A percentile compares a stretch with the other conserved stretches of the same genome.
phyloP scores from a whole-genome alignment of 2,329 filamentous ascomycete genomes.

The Aspergillus persii region DNA sequence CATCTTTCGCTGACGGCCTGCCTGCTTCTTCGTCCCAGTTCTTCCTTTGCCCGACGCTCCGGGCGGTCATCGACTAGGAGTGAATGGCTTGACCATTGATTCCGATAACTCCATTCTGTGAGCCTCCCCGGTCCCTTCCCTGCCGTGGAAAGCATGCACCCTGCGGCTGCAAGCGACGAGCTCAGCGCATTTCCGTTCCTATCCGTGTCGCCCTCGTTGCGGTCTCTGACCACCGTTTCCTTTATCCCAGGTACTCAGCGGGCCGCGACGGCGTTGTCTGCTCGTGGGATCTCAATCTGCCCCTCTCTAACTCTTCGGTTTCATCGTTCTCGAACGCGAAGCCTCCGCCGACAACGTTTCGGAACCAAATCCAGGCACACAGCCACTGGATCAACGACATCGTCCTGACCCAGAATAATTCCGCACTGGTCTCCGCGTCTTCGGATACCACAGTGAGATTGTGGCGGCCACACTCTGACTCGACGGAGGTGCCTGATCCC shows the following conservation, averaged over 20 bases:
- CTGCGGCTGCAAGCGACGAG: background rate
- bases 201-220: constrained; percentile 5
- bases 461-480: constrained; percentile 73
- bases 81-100: constrained; percentile 92
- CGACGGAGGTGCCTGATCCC: constrained; percentile 65
- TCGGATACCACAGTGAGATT: constrained; percentile 93
- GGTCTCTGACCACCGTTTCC: constrained; percentile 19
- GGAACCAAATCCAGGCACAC: constrained; percentile 72
- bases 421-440: constrained; percentile 80
- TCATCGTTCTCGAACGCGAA: constrained; percentile 20
- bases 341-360: constrained; percentile 51
- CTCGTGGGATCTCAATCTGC: constrained; percentile 73
- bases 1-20: constrained; percentile 7
- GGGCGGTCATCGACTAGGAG: constrained; percentile 86
- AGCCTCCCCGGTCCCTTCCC: constrained; percentile 34
- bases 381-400: constrained; percentile 98
- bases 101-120: constrained; percentile 80
- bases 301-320: constrained; percentile 33
- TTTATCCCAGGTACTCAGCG: constrained; percentile 73
- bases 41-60: constrained; percentile 70
- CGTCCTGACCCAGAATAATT: constrained; percentile 71
- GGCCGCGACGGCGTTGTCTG: constrained; percentile 94
- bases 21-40: constrained; percentile 46
- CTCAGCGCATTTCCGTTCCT: background rate
- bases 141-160: background rate